These are phyloP conservation scores for Onygena corvina DNA, from an alignment of 2,329 filamentous ascomycete genomes.

Conservation along the genomic window DNA sequence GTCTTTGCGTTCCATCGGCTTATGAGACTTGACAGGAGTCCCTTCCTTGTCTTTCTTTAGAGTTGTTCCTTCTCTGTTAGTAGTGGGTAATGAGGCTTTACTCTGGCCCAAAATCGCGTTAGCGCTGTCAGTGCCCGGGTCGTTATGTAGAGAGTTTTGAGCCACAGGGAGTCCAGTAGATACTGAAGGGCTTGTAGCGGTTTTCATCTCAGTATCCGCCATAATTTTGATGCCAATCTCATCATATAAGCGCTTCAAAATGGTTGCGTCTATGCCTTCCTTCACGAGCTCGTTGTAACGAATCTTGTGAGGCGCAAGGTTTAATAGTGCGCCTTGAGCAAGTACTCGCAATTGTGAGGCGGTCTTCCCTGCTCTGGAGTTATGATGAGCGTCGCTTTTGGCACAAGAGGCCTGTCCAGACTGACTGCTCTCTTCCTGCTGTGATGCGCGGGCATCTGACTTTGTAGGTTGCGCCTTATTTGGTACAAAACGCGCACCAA, in stretches of 20 bases:
- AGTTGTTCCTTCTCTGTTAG: background rate
- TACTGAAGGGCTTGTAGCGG: background rate
- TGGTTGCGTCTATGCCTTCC: slow-evolving; percentile 54
- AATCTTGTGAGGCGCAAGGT: slow-evolving; percentile 52
- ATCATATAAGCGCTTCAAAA: slow-evolving; percentile 54
- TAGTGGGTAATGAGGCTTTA: slow-evolving; percentile 2
- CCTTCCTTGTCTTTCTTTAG: background rate
- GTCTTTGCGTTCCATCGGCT: slow-evolving; percentile 57
- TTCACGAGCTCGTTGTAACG: slow-evolving; percentile 60
- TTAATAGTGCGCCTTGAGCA: slow-evolving; percentile 56
- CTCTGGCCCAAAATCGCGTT: background rate
- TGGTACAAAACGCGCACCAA: background rate
- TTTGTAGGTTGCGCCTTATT: background rate
- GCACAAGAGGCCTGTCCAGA: background rate
- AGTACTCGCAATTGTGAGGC: slow-evolving; percentile 31
- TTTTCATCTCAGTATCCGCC: slow-evolving; percentile 12
- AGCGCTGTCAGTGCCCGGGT: no score
- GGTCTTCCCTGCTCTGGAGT: slow-evolving; percentile 20
- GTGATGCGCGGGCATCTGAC: background rate
- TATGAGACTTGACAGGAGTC: slow-evolving; percentile 19
- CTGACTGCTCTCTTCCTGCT: background rate
- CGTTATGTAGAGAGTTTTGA: no score
- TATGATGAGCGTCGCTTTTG: background rate
- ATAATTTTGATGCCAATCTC: slow-evolving; percentile 49
- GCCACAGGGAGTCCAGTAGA: no score